Conservation (phyloP, 1,284 basidiomycete species). For the Hortiboletus rubellus region DNA sequence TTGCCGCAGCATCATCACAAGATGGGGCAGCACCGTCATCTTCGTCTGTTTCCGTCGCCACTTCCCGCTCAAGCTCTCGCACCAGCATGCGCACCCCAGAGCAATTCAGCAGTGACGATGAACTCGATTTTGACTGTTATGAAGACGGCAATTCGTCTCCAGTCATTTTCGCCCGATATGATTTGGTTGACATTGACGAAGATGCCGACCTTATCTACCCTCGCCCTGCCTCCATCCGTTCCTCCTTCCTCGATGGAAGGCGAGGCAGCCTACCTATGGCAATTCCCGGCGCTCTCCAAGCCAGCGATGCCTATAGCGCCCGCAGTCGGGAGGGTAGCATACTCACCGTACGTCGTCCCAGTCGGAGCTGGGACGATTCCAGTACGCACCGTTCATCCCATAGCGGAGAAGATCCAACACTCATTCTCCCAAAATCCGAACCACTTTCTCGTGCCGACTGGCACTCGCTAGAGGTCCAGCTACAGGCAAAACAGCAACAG, state of each 20-base stretch:
- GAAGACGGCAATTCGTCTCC: slow-evolving; percentile 38
- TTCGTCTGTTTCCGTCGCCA: slow-evolving; percentile 40
- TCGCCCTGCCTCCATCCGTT: slow-evolving; percentile 23
- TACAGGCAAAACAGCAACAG: slow-evolving; percentile 19
- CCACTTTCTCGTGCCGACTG: slow-evolving; percentile 44
- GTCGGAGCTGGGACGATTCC: slow-evolving; percentile 52
- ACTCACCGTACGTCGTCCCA: slow-evolving; percentile 52
- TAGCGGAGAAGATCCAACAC: slow-evolving; percentile 30
- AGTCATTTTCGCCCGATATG: slow-evolving; percentile 38
- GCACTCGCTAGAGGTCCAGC: slow-evolving; percentile 37
- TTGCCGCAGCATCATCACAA: slow-evolving; percentile 20
- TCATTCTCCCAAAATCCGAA: slow-evolving; percentile 47
- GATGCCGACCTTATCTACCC: slow-evolving; percentile 27
- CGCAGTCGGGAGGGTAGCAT: slow-evolving; percentile 51
- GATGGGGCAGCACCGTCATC: slow-evolving; percentile 42
- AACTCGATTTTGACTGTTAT: slow-evolving; percentile 43
- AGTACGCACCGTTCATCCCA: slow-evolving; percentile 30
- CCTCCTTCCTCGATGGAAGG: slow-evolving; percentile 28
- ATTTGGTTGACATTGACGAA: slow-evolving; percentile 38
- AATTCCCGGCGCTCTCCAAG: slow-evolving; percentile 37
- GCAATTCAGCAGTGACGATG: slow-evolving; percentile 54
- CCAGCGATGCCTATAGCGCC: slow-evolving; percentile 17
- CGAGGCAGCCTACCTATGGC: slow-evolving; percentile 48
- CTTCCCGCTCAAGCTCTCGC: slow-evolving; percentile 44
- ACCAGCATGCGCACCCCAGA: slow-evolving; percentile 38